Conservation (phyloP, 179 eudicot genomes). For the Beta macrorhiza region DNA sequence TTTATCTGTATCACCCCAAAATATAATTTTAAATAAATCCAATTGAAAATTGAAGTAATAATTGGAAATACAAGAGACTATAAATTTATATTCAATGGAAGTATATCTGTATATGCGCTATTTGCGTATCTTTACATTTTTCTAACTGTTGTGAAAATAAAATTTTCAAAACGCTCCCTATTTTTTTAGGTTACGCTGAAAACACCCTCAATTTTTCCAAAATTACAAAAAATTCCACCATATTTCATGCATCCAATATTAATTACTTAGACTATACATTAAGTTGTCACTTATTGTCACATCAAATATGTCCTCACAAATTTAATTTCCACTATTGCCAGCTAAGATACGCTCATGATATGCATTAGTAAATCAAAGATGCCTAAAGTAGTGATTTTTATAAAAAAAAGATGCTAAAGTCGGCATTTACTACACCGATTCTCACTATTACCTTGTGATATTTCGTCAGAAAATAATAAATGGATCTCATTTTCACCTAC, state of each 20-base stretch:
- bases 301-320: background rate
- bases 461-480: slow-evolving; percentile 11
- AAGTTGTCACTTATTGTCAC: slow-evolving; percentile 16
- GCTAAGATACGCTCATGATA: slow-evolving; percentile 4
- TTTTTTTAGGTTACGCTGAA: too few relatives aligned
- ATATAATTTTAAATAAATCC: background rate
- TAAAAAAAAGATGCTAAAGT: background rate
- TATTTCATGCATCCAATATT: too few relatives aligned
- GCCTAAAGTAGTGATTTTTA: slow-evolving; percentile 9
- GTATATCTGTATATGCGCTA: too few relatives aligned
- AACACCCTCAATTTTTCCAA: too few relatives aligned
- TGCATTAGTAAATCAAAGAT: slow-evolving; percentile 7
- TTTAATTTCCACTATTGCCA: slow-evolving; percentile 9
- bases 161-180: too few relatives aligned
- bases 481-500: slow-evolving; percentile 10
- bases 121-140: too few relatives aligned
- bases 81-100: too few relatives aligned
- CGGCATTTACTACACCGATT: background rate
- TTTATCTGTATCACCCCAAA: slow-evolving; percentile 33
- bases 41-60: too few relatives aligned
- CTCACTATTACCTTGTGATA: slow-evolving; percentile 18
- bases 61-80: too few relatives aligned
- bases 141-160: too few relatives aligned
- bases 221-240: too few relatives aligned
- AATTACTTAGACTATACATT: too few relatives aligned